These are phyloP conservation scores for Rubus idaeus DNA, from an alignment of 306 rosid genomes.

Conservation along the genomic window DNA sequence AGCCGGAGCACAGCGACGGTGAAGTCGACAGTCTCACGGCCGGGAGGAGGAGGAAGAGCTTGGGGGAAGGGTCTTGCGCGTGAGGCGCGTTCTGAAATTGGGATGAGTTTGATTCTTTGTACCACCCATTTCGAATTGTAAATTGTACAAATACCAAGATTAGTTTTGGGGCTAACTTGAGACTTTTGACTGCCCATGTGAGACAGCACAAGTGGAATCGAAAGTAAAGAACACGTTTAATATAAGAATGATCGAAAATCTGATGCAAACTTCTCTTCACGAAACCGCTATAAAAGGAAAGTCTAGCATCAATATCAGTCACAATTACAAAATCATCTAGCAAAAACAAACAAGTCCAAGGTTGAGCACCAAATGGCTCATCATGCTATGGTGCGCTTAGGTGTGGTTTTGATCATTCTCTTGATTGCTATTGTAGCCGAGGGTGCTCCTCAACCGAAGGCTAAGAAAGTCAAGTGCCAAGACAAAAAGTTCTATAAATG, in stretches of 20 bases:
- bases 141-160: too few relatives aligned
- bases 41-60: too few relatives aligned
- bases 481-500: slow-evolving; percentile 33
- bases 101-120: too few relatives aligned
- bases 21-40: too few relatives aligned
- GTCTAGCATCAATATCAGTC: not conserved
- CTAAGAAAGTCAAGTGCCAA: slow-evolving; percentile 44
- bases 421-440: slow-evolving; percentile 17
- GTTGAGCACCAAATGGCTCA: slow-evolving; percentile 13
- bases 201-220: not conserved
- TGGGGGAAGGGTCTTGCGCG: too few relatives aligned
- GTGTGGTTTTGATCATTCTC: slow-evolving; percentile 18
- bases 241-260: not conserved
- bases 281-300: slow-evolving; percentile 11
- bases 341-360: too few relatives aligned
- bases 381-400: slow-evolving; percentile 8
- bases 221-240: not conserved
- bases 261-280: not conserved
- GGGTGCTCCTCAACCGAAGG: slow-evolving; percentile 22
- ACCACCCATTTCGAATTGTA: too few relatives aligned
- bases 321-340: not conserved
- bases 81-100: too few relatives aligned
- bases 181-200: not conserved
- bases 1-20: too few relatives aligned
- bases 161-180: too few relatives aligned